These are phyloP conservation scores for Ophiostoma sp. DNA, from an alignment of 2,329 filamentous ascomycete genomes.

Conservation along the genomic window DNA sequence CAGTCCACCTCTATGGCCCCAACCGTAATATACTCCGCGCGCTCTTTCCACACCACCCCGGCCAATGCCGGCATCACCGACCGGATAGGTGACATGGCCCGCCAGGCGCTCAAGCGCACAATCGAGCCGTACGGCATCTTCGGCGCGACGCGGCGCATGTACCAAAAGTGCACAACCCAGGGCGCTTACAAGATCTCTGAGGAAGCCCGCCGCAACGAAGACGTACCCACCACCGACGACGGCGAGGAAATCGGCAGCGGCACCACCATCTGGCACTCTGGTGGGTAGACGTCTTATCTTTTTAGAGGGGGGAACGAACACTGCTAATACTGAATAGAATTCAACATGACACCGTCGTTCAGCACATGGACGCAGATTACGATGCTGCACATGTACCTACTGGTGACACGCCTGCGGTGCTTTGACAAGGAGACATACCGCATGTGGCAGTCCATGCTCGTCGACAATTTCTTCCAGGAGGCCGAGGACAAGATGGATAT, in stretches of 20 bases:
- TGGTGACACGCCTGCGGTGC: slow-evolving; percentile 76
- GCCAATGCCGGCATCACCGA: slow-evolving; percentile 18
- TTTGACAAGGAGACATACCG: slow-evolving; percentile 64
- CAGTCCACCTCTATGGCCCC: not conserved
- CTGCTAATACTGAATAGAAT: slow-evolving; percentile 45
- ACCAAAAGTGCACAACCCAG: slow-evolving; percentile 65
- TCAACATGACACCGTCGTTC: slow-evolving; percentile 79
- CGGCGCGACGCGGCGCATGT: slow-evolving; percentile 70
- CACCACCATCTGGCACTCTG: slow-evolving; percentile 73
- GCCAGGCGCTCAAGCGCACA: slow-evolving; percentile 25
- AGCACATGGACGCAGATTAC: slow-evolving; percentile 94
- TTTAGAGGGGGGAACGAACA: not conserved
- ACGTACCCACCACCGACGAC: slow-evolving; percentile 64
- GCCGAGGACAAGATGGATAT: slow-evolving; percentile 79
- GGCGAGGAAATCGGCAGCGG: slow-evolving; percentile 78
- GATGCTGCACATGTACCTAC: slow-evolving; percentile 91
- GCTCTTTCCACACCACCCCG: slow-evolving; percentile 20
- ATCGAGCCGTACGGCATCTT: slow-evolving; percentile 63
- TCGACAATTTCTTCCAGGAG: slow-evolving; percentile 92
- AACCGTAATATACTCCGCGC: not conserved
- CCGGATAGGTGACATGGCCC: slow-evolving; percentile 26
- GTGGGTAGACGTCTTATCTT: slow-evolving; percentile 43
- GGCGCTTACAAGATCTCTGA: slow-evolving; percentile 73
- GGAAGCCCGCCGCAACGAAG: slow-evolving; percentile 57
- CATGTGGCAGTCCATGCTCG: slow-evolving; percentile 80